Base-by-base conservation (phyloP, 441 rosid species). In the Sinapis alba region DNA sequence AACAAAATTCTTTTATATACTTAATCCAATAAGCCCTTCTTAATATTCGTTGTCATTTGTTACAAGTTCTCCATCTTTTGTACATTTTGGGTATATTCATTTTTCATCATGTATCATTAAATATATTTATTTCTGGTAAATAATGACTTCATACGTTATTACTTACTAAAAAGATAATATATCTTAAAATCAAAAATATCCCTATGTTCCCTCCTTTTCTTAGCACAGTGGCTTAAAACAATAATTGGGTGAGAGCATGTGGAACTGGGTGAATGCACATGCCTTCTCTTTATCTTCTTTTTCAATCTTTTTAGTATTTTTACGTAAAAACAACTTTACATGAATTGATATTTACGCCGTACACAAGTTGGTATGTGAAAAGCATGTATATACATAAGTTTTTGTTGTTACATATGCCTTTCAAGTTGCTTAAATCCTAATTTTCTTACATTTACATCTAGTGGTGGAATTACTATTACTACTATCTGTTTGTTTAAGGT, bases 221-320 rank as follows among this genome's bases (percentile, higher is more conserved):
- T 18, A 65, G 43, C 34, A 34, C 47, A 61, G 68, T 13, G 32
- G 61, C 57, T 59, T 60, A 26, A 26, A 11, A n/a, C 36, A 77
- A 71, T 72, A 72, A 78, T 72, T 66, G 69, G 72, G 32, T 34
- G 53, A 65, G 73, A 51, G 24, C 81, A 78, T 78, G 81, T 78
- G 77, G 59, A 78, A 62, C 69, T 72, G 77, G 51, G 16, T 61
- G 24, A 10, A 3, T 53, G 81, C 81, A 78, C 81, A 78, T 78
- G 80, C 51, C 69, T 65, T 66, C 59, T 59, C 64, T 71, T 59
- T 45, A 45, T 50, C 60, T 56, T 18, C 8, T 4, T 28, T 28
- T 51, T 47, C 12, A 41, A 45, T 21, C 12, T 47, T 16, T 43
- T 16, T 32, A 2, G 24, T 7, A 58, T 26, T 50, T 51, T 10